These are phyloP conservation scores for Trametes sp. DNA, from an alignment of 1,284 basidiomycete species.

Conservation along the genomic window DNA sequence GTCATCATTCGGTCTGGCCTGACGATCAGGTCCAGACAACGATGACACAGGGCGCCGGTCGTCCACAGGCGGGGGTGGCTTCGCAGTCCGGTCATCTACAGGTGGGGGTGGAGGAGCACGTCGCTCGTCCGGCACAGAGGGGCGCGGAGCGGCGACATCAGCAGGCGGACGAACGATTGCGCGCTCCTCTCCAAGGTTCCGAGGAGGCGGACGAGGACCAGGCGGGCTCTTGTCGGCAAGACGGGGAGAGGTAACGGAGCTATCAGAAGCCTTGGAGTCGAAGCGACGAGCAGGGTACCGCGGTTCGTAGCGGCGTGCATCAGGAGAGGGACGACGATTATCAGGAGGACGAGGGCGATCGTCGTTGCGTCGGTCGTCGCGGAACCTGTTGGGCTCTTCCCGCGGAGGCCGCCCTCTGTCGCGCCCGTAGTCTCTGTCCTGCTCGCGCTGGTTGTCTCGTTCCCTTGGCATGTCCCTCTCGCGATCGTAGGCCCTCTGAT, in stretches of 20 bases:
- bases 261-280: slow-evolving; percentile 36
- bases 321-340: slow-evolving; percentile 36
- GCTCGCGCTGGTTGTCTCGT: slow-evolving; percentile 39
- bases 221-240: slow-evolving; percentile 27
- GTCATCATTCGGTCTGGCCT: slow-evolving; percentile 19
- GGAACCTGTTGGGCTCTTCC: slow-evolving; percentile 31
- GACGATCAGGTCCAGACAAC: slow-evolving; percentile 20
- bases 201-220: slow-evolving; percentile 29
- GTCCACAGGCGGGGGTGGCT: slow-evolving; percentile 11
- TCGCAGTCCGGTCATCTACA: slow-evolving; percentile 18
- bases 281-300: slow-evolving; percentile 33
- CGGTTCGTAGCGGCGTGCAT: slow-evolving; percentile 38
- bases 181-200: slow-evolving; percentile 38
- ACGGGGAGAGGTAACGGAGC: slow-evolving; percentile 25
- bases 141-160: slow-evolving; percentile 16
- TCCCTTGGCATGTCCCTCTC: slow-evolving; percentile 40
- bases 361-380: slow-evolving; percentile 37
- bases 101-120: slow-evolving; percentile 11
- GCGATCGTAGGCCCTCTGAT: slow-evolving; percentile 29
- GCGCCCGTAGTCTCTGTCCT: slow-evolving; percentile 36
- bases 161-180: slow-evolving; percentile 32
- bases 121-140: slow-evolving; percentile 32
- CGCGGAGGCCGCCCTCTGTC: slow-evolving; percentile 30
- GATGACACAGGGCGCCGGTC: slow-evolving; percentile 17
- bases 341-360: slow-evolving; percentile 37